Percentiles rank a stretch among this genome's conserved stretches.
Conservation (phyloP, 2,329 filamentous ascomycete genomes). For the Botrytis porri region DNA sequence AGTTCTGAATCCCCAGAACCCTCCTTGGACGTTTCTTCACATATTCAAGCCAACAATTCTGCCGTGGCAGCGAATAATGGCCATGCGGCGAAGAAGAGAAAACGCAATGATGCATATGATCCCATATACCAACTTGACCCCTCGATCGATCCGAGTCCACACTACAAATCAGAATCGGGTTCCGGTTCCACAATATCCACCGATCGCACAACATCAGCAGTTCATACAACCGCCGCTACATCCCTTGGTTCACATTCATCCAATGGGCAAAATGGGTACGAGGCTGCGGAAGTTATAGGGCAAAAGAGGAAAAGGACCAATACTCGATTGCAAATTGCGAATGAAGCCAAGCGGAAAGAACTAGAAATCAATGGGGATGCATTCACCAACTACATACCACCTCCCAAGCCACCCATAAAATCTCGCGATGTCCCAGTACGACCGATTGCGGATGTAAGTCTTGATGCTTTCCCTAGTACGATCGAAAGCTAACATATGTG, state of each 20-base stretch:
- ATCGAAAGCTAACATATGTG: conserved; percentile 21
- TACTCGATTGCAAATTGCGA: conserved; percentile 75
- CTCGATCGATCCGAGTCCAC: conserved; percentile 70
- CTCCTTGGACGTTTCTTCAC: conserved; percentile 41
- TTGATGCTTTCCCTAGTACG: background rate
- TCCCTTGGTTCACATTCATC: conserved; percentile 69
- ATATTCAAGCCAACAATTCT: conserved; percentile 36
- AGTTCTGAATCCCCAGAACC: conserved; percentile 57
- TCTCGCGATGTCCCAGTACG: conserved; percentile 71
- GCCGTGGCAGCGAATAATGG: conserved; percentile 40
- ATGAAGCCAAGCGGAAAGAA: conserved; percentile 77
- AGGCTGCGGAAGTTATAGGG: conserved; percentile 65
- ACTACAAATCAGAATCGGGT: conserved; percentile 58
- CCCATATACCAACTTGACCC: conserved; percentile 66
- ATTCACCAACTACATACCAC: conserved; percentile 78
- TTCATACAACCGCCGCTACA: conserved; percentile 85
- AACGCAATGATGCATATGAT: conserved; percentile 62
- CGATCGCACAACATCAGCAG: conserved; percentile 74
- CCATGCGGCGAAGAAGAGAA: conserved; percentile 73
- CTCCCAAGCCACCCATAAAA: conserved; percentile 85
- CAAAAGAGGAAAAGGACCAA: conserved; percentile 82
- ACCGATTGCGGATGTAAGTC: conserved; percentile 60
- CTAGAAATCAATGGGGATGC: conserved; percentile 67
- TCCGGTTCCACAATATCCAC: conserved; percentile 74
- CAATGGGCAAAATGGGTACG: conserved; percentile 60